Base-by-base conservation (phyloP, 495 filamentous ascomycete genomes). In the Hypoxylon fuscum region DNA sequence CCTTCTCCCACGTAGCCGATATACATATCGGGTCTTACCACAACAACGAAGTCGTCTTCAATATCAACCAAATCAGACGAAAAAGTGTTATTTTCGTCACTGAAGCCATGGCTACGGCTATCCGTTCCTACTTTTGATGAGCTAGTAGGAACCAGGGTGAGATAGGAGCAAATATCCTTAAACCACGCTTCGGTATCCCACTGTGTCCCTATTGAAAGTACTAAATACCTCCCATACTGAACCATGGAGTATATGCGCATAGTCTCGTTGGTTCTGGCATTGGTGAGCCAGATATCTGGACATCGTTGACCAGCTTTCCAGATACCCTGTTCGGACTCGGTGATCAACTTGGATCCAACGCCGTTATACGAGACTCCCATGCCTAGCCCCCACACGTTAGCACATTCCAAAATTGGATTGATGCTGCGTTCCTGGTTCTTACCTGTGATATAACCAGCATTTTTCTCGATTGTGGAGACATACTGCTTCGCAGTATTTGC, bases 381-480 rank as follows among this genome's bases (percentile, higher is more conserved):
- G 32, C 67, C 67, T 68, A 47, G 25, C 8, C 4, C 8, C 25
- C 11, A 15, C n/a, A 43, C n/a, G 25, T 61, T 21, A 56, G 51
- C 18, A 14, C 17, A 44, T 51, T 27, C 8, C 25, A 27, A 27
- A 27, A 27, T 27, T 45, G 5, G 15, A 43, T n/a, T n/a, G n/a
- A n/a, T n/a, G n/a, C n/a, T n/a, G n/a, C n/a, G n/a, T n/a, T n/a
- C n/a, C 20, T 20, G 25, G 9, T 52, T 1, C 50, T 55, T 64
- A 70, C 68, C 64, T 2, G 68, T 70, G n/a, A 70, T 70, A 31
- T 70, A 70, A n/a, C 59, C 68, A 2, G 64, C 64, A 31, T 68
- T 68, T 20, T 46, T 52, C 38, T 68, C 68, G 14, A 68, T 65
- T 1, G 64, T 70, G 1, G 59, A 55, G 8, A 70, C 68, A 21